Conservation (phyloP, 1,284 basidiomycete species). For the Leccinum holopus region DNA sequence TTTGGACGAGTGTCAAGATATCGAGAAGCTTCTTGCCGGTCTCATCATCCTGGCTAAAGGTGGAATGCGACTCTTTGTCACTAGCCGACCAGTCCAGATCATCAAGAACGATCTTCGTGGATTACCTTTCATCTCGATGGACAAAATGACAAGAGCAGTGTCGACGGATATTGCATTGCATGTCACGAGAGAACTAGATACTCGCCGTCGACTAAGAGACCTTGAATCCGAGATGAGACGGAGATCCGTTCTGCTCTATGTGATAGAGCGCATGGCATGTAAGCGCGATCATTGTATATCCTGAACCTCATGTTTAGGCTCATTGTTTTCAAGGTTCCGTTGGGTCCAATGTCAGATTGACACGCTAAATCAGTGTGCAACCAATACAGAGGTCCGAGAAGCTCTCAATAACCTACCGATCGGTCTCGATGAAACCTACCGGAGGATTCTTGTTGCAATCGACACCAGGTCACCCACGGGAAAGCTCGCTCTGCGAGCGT, state of each 20-base stretch:
- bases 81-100: slow-evolving; percentile 11
- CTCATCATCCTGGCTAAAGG: slow-evolving; percentile 1
- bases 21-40: slow-evolving; percentile 6
- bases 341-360: slow-evolving; percentile 16
- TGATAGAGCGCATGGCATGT: slow-evolving; percentile 15
- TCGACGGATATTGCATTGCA: slow-evolving; percentile 14
- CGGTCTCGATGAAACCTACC: slow-evolving; percentile 13
- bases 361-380: slow-evolving; percentile 9
- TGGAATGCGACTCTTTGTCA: slow-evolving; percentile 12
- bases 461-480: not conserved
- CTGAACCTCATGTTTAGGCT: not conserved
- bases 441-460: slow-evolving; percentile 7
- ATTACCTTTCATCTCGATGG: slow-evolving; percentile 6
- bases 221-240: slow-evolving; percentile 1
- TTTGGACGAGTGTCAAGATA: slow-evolving; percentile 14
- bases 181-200: slow-evolving; percentile 15
- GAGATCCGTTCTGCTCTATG: slow-evolving; percentile 8
- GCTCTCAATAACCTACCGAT: slow-evolving; percentile 8
- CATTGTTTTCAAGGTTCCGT: slow-evolving; percentile 9
- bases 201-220: slow-evolving; percentile 6
- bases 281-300: not conserved
- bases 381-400: slow-evolving; percentile 6
- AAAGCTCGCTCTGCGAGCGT: slow-evolving; percentile 4
- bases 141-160: slow-evolving; percentile 2
- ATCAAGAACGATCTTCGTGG: slow-evolving; percentile 7